Conservation (phyloP, 83 land plant genomes). For the Larix sibirica region DNA sequence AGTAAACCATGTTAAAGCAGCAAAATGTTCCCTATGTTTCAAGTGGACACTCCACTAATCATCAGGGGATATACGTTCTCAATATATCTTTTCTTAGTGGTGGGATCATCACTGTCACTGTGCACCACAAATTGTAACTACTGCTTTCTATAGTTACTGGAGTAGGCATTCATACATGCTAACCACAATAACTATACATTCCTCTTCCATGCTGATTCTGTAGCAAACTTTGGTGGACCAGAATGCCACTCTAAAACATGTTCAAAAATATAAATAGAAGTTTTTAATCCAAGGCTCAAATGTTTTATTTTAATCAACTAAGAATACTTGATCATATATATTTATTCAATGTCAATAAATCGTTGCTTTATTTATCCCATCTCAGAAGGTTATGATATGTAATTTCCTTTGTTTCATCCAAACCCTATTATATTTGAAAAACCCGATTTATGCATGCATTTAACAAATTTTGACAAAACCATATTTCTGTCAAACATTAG, state of each 20-base stretch:
- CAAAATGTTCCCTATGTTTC: no score
- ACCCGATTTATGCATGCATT: neutral
- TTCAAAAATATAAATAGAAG: neutral
- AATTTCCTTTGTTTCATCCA: no score
- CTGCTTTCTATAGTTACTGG: no score
- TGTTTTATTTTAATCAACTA: neutral
- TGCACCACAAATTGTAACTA: no score
- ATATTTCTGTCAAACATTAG: neutral
- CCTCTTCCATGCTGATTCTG: neutral
- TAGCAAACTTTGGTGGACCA: neutral
- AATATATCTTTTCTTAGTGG: no score
- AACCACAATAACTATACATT: neutral
- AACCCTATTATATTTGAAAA: neutral
- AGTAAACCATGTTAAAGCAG: no score
- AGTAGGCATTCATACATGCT: no score
- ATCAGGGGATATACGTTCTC: no score
- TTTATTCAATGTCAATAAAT: no score
- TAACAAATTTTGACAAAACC: neutral
- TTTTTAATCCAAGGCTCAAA: neutral
- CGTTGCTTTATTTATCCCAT: neutral
- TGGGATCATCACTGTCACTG: no score
- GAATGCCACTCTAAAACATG: neutral
- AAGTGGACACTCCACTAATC: no score
- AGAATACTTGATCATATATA: neutral
- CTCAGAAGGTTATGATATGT: neutral